Evolutionary conservation across 1,284 basidiomycete genomes (phyloP), one percentile per base, ranked within the genome.

Genomic region (Tremellales sp.): DNA sequence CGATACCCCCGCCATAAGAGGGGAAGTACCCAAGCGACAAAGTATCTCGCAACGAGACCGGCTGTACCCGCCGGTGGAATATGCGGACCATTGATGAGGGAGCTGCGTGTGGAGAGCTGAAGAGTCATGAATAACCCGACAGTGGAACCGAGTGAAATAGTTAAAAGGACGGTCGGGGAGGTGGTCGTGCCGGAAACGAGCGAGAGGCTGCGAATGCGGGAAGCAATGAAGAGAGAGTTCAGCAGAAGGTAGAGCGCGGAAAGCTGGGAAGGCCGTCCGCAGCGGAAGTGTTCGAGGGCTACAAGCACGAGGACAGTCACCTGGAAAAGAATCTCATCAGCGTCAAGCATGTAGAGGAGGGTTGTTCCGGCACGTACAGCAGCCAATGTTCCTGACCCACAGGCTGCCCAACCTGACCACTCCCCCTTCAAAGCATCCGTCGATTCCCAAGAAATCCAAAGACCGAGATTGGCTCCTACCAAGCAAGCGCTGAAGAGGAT

Each of bases 211-310:
- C 55, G 43, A 18, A 57, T n/a, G 12, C 52, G 45, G 7, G 32
- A 41, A 16, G 44, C 47, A 22, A 42, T 19, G 19, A 57, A 43
- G 6, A 57, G 42, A 1, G 40, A 24, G n/a, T 42, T 40, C 18
- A 51, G 32, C 22, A 54, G 38, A 19, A 54, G 52, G 35, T 57
- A 57, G 8, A 57, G 45, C 2, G 52, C 49, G 24, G 51, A 36
- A 1, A 44, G 49, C 26, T 52, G 52, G 7, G 51, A 54, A 18
- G 48, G 50, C 4, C 55, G 43, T 9, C 25, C 34, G 31, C 40
- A 35, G 6, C 31, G 34, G 33, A 40, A 44, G 27, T 52, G 50
- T 27, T 57, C 55, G 5, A 51, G 25, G 3, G 32, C 21, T 31
- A 50, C 40, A 12, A 52, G 19, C 4, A 32, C 7, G 21, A 12